A percentile compares a stretch with the other conserved stretches of the same genome.
Conservation (phyloP, 495 filamentous ascomycete genomes). For the Aspergillus taichungensis region DNA sequence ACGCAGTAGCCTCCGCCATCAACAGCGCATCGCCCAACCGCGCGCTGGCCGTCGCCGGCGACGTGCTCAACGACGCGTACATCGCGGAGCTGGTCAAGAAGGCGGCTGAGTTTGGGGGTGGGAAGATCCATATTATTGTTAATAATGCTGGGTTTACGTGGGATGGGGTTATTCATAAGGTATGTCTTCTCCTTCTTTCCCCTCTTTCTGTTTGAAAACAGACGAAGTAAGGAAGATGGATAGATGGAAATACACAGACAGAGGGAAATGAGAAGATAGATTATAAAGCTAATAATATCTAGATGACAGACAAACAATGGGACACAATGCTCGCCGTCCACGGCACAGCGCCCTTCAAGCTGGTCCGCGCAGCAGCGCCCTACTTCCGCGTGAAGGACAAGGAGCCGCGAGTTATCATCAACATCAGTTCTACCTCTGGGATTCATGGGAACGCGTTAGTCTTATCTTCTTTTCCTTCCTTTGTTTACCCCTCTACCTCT, state of each 20-base stretch:
- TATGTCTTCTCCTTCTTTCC: constrained; percentile 13
- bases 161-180: constrained; percentile 87
- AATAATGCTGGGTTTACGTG: constrained; percentile 88
- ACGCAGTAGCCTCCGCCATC: constrained; percentile 54
- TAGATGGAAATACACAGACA: not conserved
- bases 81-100: constrained; percentile 60
- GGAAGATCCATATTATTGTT: constrained; percentile 81
- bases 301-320: constrained; percentile 86
- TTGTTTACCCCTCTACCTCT: not conserved
- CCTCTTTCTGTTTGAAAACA: no score
- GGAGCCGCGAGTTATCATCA: constrained; percentile 68
- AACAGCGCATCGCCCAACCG: constrained; percentile 49
- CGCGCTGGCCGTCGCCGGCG: constrained; percentile 59
- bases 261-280: not conserved
- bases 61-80: constrained; percentile 59
- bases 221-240: not conserved
- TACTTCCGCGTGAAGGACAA: constrained; percentile 83
- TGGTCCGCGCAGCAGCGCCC: constrained; percentile 67
- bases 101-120: constrained; percentile 68
- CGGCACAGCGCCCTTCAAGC: constrained; percentile 73
- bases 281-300: not conserved
- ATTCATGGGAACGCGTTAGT: constrained; percentile 70
- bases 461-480: not conserved
- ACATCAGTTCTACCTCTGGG: constrained; percentile 71
- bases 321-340: constrained; percentile 75